These are phyloP conservation scores for Kregervanrija pseudodelftensis DNA, from an alignment of 805 yeast genomes.

Conservation along the genomic window DNA sequence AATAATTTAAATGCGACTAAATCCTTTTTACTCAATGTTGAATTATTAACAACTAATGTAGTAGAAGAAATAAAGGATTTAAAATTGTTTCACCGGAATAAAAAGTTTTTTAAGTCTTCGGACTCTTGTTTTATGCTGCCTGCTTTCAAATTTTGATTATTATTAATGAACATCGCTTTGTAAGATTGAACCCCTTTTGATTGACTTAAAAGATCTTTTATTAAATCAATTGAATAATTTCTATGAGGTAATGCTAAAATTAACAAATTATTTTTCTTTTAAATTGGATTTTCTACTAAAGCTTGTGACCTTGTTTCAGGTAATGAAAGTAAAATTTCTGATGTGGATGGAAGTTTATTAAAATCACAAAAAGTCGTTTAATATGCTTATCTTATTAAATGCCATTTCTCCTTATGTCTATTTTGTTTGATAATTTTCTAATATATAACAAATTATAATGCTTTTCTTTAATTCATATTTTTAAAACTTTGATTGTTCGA, in stretches of 20 bases:
- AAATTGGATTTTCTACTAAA: conserved; percentile 14
- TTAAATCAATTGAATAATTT: conserved; percentile 11
- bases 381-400: conserved; percentile 25
- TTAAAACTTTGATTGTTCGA: not conserved
- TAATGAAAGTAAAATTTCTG: conserved; percentile 25
- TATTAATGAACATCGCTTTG: conserved; percentile 23
- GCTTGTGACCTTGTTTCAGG: conserved; percentile 22
- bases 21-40: conserved; percentile 13
- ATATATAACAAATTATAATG: not conserved
- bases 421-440: not conserved
- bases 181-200: conserved; percentile 8
- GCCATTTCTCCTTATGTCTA: not conserved
- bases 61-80: conserved; percentile 21
- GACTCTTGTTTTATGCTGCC: not conserved
- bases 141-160: conserved; percentile 14
- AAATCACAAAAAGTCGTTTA: conserved; percentile 27
- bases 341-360: conserved; percentile 23
- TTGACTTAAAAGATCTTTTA: conserved; percentile 10
- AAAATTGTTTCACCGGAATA: conserved; percentile 22
- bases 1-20: conserved; percentile 20
- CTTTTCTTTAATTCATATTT: not conserved
- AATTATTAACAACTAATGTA: conserved; percentile 16
- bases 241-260: conserved; percentile 18
- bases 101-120: not conserved
- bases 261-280: conserved; percentile 17